A percentile compares a stretch with the other conserved stretches of the same genome.
These are phyloP conservation scores for Grigorovia yakushimaensis DNA, from an alignment of 805 yeast genomes.

Conservation along the genomic window DNA sequence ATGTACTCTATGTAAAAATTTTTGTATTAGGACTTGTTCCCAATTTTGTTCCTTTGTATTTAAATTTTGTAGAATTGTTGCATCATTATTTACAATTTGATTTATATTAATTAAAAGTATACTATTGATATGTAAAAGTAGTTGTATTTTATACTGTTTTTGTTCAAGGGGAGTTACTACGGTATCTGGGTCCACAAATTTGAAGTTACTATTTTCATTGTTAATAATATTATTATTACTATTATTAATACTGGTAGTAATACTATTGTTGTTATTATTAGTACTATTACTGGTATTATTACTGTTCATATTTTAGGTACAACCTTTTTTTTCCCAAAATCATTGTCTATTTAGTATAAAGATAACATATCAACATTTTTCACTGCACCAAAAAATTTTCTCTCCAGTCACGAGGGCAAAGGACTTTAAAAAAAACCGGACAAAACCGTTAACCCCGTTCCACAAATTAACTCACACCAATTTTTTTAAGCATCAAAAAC, in stretches of 20 bases:
- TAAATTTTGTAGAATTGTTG: not conserved
- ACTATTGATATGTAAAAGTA: conserved; percentile 28
- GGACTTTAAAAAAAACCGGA: too few relatives aligned
- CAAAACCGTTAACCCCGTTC: not conserved
- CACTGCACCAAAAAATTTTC: too few relatives aligned
- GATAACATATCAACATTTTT: too few relatives aligned
- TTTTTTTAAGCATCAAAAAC: too few relatives aligned
- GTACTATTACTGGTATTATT: too few relatives aligned
- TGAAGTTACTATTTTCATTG: not conserved
- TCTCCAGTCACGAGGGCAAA: too few relatives aligned
- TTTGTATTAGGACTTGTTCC: conserved; percentile 19
- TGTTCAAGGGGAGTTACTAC: conserved; percentile 17
- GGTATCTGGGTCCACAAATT: conserved; percentile 5
- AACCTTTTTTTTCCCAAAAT: too few relatives aligned
- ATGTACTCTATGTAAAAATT: conserved; percentile 27
- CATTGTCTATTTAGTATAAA: too few relatives aligned
- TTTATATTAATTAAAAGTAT: conserved; percentile 11
- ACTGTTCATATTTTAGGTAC: too few relatives aligned
- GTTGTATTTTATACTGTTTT: conserved; percentile 27
- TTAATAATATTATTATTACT: not conserved
- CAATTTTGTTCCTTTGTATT: not conserved
- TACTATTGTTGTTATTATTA: conserved; percentile 1
- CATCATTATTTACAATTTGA: not conserved
- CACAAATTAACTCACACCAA: too few relatives aligned
- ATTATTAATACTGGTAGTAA: conserved; percentile 13